A percentile compares a stretch with the other conserved stretches of the same genome.
phyloP scores from a whole-genome alignment of 2,329 filamentous ascomycete species.

The Colletotrichum neosansevieriae region DNA sequence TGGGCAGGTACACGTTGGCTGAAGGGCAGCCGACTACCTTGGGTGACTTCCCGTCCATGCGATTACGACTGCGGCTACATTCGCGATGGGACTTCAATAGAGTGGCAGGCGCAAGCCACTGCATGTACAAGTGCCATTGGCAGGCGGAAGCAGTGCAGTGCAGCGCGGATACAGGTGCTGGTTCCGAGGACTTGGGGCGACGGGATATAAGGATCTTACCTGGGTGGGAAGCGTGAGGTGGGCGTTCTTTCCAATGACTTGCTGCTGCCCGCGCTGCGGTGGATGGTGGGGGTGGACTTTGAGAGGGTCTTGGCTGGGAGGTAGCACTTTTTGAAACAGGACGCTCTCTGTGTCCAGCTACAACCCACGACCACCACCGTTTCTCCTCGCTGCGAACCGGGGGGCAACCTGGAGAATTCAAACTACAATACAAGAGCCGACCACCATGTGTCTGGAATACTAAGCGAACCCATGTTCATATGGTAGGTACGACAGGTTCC shows the following conservation, averaged over 20 bases:
- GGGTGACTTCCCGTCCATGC: neutral
- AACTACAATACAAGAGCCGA: neutral
- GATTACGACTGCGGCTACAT: conserved; percentile 34
- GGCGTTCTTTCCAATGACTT: conserved; percentile 5
- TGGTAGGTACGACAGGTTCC: no score
- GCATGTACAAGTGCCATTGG: neutral
- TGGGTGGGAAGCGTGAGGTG: conserved; percentile 5
- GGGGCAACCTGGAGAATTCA: conserved; percentile 10
- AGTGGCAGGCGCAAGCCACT: conserved; percentile 8
- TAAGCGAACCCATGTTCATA: no score
- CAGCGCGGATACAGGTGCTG: neutral
- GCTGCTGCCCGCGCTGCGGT: conserved; percentile 2
- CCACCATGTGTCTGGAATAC: neutral
- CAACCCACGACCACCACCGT: neutral
- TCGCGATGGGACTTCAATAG: conserved; percentile 2
- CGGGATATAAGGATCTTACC: neutral
- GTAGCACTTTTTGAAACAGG: conserved; percentile 27
- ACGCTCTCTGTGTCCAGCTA: conserved; percentile 13
- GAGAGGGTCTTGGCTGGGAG: conserved; percentile 28
- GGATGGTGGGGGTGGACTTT: conserved; percentile 38
- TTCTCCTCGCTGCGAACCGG: neutral
- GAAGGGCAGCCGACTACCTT: neutral
- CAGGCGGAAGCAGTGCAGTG: neutral
- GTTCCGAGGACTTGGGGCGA: neutral
- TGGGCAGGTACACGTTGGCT: conserved; percentile 6